Base-by-base conservation (phyloP, 176 grass and related monocot species). In the Oryza glaberrima region DNA sequence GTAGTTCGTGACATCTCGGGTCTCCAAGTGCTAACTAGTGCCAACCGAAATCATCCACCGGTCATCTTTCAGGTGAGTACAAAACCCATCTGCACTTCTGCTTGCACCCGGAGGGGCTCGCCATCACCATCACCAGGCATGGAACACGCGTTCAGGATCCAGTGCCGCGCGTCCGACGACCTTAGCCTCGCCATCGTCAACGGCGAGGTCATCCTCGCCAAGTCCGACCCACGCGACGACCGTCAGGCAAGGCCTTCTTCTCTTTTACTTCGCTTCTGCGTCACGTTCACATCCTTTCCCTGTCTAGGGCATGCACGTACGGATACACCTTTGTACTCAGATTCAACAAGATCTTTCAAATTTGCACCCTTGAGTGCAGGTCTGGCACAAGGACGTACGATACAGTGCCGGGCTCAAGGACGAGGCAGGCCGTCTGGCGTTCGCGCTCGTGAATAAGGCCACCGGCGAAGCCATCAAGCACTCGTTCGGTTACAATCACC, bases 361-460 rank as follows among this genome's bases (percentile, higher is more conserved):
- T 46, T 41, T 7, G 23, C 5, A n/a, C 40, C 51, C 16, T 30
- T 25, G 0, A 2, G 2, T 41, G 12, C 4, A 87, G 88, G 49
- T 82, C 1, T 95, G 90, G 94, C 67, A 65, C 68, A 89, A 88
- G 77, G 81, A 93, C 28, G 45, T 87, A 64, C 78, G 3, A 23
- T 85, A 92, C 79, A 82, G 82, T 35, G 67, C 54, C 0, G 89
- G 65, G 17, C 36, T 92, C 43, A 94, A 88, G 70, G 93, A 95
- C 14, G 93, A 92, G 73, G 93, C 77, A 15, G 87, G 82, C 8
- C 25, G 15, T 28, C 82, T 83, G 19, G 76, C 85, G 11, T 95
- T 95, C 49, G 82, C 85, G 0, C 79, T 95, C 4, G 71, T 92
- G 0, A 95, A 95, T 76, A 90, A 90, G 16, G 82, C 70, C 56